Evolutionary conservation across 768 basidiomycete genomes (phyloP), one percentile per base, ranked within the genome.

Genomic region (Aureoboletus auriporus): DNA sequence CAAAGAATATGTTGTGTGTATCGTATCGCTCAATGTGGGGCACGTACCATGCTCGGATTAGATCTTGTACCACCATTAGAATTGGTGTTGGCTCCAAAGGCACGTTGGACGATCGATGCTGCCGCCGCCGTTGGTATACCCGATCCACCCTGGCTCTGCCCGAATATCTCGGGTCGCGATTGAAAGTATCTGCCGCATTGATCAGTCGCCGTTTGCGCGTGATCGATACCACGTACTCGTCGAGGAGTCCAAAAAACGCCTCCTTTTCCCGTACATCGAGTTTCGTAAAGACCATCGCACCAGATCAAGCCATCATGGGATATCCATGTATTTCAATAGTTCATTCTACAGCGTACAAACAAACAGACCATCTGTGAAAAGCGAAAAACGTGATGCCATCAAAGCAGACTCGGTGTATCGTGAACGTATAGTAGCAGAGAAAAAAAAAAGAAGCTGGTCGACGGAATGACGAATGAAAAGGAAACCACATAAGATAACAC

Each of bases 241-340:
- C 89, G 31, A 91, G 71, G 20, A 91, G 76, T 28, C 77, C 74
- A 60, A 91, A 91, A 67, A 91, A 90, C 12, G 89, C 88, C 46
- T 86, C 78, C 64, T 90, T 90, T 65, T 91, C 89, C 54, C 81
- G 69, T 43, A 68, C 51, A 16, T 78, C 71, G 39, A 91, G 75
- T 55, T 77, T 83, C 47, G 86, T 63, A 60, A 91, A 91, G 36
- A 84, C 84, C 87, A 89, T 89, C 39, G 52, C 34, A 20, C 8
- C 39, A 6, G 35, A 36, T 36, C 35, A 23, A 23, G 37, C 17
- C 13, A 9, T 5, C 13, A 41, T 41, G 23, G 40, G 42, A 46
- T 46, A 52, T 52, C 40, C 30, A 52, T 59, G 28, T 40, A 47
- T 29, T 46, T 46, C 39, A 36, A 46, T 51, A 52, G 39, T 51